Evolutionary conservation across 148 eudicot species (phyloP).

Genomic region (Nepenthes gracilis): DNA sequence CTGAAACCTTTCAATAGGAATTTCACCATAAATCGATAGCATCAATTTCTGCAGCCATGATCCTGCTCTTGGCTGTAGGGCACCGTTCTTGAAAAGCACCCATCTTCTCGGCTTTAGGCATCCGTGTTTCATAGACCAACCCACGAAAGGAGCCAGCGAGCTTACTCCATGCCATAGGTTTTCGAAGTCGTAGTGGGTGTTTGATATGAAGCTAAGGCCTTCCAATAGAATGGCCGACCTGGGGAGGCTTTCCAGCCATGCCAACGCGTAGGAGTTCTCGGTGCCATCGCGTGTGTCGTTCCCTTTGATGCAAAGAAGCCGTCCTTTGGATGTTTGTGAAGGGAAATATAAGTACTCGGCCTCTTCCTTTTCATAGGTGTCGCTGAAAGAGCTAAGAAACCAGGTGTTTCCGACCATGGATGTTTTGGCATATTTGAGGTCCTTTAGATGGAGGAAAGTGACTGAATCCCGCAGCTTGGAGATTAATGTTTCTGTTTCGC

Average conservation of each 20-base stretch:
- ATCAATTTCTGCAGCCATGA: slow-evolving; percentile 23
- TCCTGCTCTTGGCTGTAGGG: slow-evolving; percentile 15
- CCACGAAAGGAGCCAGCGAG: slow-evolving; percentile 23
- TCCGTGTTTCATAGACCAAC: slow-evolving; percentile 23
- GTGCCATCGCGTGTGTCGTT: slow-evolving; percentile 21
- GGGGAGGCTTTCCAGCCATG: slow-evolving; percentile 30
- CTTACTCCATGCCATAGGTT: slow-evolving; percentile 39
- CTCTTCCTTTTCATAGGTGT: slow-evolving; percentile 21
- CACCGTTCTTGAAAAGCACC: slow-evolving; percentile 39
- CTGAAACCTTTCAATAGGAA: slow-evolving; percentile 13
- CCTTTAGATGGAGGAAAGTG: too few relatives aligned
- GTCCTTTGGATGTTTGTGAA: slow-evolving; percentile 19
- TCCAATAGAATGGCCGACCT: slow-evolving; percentile 16
- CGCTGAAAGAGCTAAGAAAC: slow-evolving; percentile 44
- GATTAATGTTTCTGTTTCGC: too few relatives aligned
- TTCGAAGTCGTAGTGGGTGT: slow-evolving; percentile 17
- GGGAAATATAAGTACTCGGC: slow-evolving; percentile 26
- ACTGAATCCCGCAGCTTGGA: too few relatives aligned
- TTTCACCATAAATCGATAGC: slow-evolving; percentile 5
- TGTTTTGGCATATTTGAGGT: too few relatives aligned
- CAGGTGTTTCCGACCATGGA: slow-evolving; percentile 25
- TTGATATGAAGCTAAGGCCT: slow-evolving; percentile 30
- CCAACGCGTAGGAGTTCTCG: slow-evolving; percentile 37
- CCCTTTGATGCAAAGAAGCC: slow-evolving; percentile 35
- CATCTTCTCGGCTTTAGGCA: slow-evolving; percentile 26